Percentiles rank a stretch among this genome's conserved stretches.
Conservation (phyloP, 192 early-diverging fungal species). For the Backusella australiensis region DNA sequence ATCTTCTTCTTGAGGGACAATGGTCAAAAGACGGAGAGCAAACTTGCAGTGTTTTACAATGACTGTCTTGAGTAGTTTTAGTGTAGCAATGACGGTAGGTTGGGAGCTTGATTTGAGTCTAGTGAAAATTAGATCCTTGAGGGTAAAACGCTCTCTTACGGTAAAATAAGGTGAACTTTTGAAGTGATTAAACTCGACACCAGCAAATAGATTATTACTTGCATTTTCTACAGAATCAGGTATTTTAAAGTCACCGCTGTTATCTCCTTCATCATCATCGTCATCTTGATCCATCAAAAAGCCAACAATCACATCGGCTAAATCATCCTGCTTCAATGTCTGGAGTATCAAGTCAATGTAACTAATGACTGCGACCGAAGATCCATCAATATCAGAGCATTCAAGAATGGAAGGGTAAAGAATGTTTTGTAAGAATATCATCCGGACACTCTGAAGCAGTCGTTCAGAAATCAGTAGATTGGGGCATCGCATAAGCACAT, state of each 20-base stretch:
- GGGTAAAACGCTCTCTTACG: conserved; percentile 53
- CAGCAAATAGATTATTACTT: not conserved
- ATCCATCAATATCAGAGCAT: conserved; percentile 90
- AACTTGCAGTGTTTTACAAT: conserved; percentile 77
- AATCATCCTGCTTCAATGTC: conserved; percentile 66
- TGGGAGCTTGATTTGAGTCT: conserved; percentile 89
- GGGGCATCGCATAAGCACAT: conserved; percentile 69
- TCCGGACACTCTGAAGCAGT: conserved; percentile 67
- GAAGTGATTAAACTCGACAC: not conserved
- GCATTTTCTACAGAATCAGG: not conserved
- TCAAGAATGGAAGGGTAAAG: conserved; percentile 83
- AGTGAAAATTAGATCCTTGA: conserved; percentile 82
- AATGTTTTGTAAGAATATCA: conserved; percentile 82
- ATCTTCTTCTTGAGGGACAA: conserved; percentile 48
- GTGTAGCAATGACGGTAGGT: conserved; percentile 78
- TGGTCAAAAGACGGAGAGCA: conserved; percentile 70
- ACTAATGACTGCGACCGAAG: conserved; percentile 82
- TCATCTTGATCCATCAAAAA: conserved; percentile 77
- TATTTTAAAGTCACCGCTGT: not conserved
- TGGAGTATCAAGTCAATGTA: conserved; percentile 87
- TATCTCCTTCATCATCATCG: not conserved
- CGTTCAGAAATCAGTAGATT: conserved; percentile 53
- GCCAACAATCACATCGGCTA: conserved; percentile 69
- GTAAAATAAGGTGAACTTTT: conserved; percentile 17
- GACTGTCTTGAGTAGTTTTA: conserved; percentile 75